Base-by-base conservation (phyloP, 768 basidiomycete species). In the Leucosporidium creatinivorum region DNA sequence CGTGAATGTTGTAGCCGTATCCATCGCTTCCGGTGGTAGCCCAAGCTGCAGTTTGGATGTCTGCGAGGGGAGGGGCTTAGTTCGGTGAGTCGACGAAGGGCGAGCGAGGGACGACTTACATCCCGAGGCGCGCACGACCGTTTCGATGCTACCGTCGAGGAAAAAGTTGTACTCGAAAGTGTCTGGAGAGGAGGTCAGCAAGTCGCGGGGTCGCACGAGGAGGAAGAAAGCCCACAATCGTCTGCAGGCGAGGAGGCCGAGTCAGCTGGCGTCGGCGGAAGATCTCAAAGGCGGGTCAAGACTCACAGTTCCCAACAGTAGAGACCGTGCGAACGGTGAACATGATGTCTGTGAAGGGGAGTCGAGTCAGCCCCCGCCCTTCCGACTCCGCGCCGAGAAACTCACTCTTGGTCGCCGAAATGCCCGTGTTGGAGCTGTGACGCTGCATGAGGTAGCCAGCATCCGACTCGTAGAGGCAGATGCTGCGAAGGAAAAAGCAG, bases 1-100 rank as follows among this genome's bases (percentile, higher is more conserved):
- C 73, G 61, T 76, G 70, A 49, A 77, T 75, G 6, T 72, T 63
- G 68, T 76, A 76, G 10, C 75, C 76, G 61, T 73, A 77, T 4
- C 69, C 69, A 9, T 61, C 66, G 63, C 72, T 74, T 25, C 62
- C 39, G 3, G 39, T 44, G 15, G 39, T 56, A 15, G 66, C 67
- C 23, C 36, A 63, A 26, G 47, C 69, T 26, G 68, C 74, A 13
- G 63, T 49, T 50, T 67, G 65, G 48, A 73, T 69, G 54, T 69
- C 39, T 44, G 65, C 39, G 25, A 7, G 30, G 33, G 25, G 31
- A 54, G 30, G 26, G 28, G 25, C 49, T 50, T 26, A 49, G 60
- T 23, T 51, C 23, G 50, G 3, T 23, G 50, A 26, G 50, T 9
- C 33, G 33, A 33, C 4, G 33, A 10, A 10, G 33, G 33, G 33